Evolutionary conservation across 1,139 yeast genomes (phyloP), one percentile per base, ranked within the genome.

Genomic region (Spencermartinsiella ligniputridi): DNA sequence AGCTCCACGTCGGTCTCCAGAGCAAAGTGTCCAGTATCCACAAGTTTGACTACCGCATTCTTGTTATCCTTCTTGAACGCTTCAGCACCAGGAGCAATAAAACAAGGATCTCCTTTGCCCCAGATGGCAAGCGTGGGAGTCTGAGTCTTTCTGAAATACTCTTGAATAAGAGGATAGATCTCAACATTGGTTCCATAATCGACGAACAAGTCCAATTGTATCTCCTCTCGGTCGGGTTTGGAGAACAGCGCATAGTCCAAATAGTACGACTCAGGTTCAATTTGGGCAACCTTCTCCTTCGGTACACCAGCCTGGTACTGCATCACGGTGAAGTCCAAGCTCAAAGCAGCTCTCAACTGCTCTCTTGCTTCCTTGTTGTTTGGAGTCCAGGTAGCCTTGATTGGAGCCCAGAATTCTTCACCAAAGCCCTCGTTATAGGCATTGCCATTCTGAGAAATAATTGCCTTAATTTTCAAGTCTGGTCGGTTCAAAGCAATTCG

Each of bases 91-190:
- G 54, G 59, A 9, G 47, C 44, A 3, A 54, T 53, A 48, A 72
- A 71, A 39, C 69, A 63, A 16, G 38, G 38, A 48, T 72, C 76
- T 42, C 70, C 67, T 40, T 63, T 61, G n/a, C 76, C 76, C 76
- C 76, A 72, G 17, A 57, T 52, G 3, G 63, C 64, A 36, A 72
- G 57, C 15, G 70, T 56, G 2, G 76, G 76, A 13, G 69, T 59
- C 37, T 66, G 52, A 2, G 67, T 49, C 3, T 52, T 45, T 41
- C 68, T 58, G 42, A 72, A 61, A 47, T 53, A 69, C 36, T 63
- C 43, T 25, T 71, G 75, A 52, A 71, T 66, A 39, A 60, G 40
- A 0, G 74, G 73, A 48, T 71, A 70, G 41, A 64, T 44, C 13
- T 44, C 48, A 19, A 69, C 54, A 43, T 71, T 71, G 18, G 46